Base-by-base conservation (phyloP, 257 asterid genomes). In the Capsicum chinense region DNA sequence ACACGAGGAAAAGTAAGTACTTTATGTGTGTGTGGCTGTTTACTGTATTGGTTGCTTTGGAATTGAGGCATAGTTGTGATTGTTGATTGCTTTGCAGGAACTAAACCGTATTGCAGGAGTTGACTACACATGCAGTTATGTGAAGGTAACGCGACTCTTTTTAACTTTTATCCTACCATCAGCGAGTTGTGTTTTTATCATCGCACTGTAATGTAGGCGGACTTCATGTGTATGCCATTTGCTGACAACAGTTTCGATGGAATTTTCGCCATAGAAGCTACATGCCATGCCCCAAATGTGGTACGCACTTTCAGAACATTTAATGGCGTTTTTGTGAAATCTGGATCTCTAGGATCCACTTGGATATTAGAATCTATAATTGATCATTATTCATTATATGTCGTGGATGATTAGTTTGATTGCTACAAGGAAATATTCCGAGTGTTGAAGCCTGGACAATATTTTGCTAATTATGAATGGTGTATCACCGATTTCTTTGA, bases 281-380 rank as follows among this genome's bases (percentile, higher is more conserved):
- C 84, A 7, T 81, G 84, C 15, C 84, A 81, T 50, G 84, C 84
- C 56, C 84, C 84, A 60, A 26, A 81, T 33, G 84, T 81, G 84
- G 84, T 81, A 12, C 1, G 39, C 9, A 12, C 48, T 74, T 74
- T 12, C 80, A 73, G 60, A 73, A 73, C 14, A 50, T 33, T 21
- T 50, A 21, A 8, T 0, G 44, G 79, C 10, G 35, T 33, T 0
- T 35, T 76, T 3, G 63, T 52, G 63, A 52, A 13, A 12, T 67
- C 11, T 35, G 9, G 19, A 66, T 13, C 10, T 66, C 47, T 33
- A 4, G 13, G 16, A 35, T 67, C 42, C 50, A 26, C 81, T 26
- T 76, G 81, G 26, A 76, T 52, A 52, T 26, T 74, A 50, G 47
- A 50, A 50, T 21, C 80, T 19, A 26, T 0, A 3, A 26, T 33